Evolutionary conservation across 2,329 filamentous ascomycete genomes (phyloP).

Genomic region (Sporothrix globosa): DNA sequence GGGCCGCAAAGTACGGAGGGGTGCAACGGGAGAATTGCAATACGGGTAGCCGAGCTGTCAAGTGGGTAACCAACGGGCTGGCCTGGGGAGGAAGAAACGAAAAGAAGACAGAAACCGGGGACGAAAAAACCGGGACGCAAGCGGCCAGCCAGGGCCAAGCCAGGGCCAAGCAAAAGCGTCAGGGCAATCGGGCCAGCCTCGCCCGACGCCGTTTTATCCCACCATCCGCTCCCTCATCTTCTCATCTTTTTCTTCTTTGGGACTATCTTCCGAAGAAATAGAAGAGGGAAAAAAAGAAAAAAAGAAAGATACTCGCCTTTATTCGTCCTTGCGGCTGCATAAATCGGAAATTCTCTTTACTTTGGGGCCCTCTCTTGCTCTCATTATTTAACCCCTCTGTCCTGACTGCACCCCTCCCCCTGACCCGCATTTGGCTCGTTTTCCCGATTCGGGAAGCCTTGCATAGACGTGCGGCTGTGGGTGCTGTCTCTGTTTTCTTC

Average conservation of each 20-base stretch:
- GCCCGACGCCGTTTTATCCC: neutral
- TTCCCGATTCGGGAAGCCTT: conserved; percentile 21
- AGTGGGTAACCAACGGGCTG: conserved; percentile 9
- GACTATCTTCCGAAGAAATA: conserved; percentile 5
- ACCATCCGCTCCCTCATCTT: neutral
- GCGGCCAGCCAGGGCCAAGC: conserved; percentile 10
- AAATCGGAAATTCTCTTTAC: neutral
- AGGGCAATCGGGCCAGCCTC: conserved; percentile 9
- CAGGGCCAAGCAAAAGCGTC: neutral
- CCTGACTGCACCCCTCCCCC: conserved; percentile 19
- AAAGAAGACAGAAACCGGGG: neutral
- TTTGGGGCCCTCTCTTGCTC: conserved; percentile 4
- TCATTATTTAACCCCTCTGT: conserved; percentile 6
- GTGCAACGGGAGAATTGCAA: neutral
- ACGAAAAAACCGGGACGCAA: conserved; percentile 6
- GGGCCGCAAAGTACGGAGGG: conserved; percentile 11
- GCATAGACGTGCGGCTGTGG: conserved; percentile 11
- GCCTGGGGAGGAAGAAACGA: neutral
- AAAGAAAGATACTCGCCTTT: neutral
- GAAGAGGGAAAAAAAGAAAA: neutral
- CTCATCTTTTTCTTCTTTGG: conserved; percentile 21
- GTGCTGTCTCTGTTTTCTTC: neutral
- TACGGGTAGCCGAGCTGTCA: neutral
- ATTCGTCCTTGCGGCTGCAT: neutral
- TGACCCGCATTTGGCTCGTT: conserved; percentile 25